Evolutionary conservation across 371 early-diverging fungal genomes (phyloP).

Genomic region (Capniomyces stellatus): DNA sequence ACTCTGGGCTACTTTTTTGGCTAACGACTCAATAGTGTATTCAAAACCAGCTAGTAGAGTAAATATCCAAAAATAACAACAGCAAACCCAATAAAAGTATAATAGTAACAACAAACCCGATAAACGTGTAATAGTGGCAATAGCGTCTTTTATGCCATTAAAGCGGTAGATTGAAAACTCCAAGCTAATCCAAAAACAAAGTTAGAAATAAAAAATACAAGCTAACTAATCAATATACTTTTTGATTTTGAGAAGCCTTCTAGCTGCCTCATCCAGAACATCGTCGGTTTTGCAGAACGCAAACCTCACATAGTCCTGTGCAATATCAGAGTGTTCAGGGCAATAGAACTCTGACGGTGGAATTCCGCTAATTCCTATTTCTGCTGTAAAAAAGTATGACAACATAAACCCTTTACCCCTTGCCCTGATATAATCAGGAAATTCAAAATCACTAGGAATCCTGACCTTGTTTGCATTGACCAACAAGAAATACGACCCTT

Average conservation of each 20-base stretch:
- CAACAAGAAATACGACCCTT: slow-evolving; percentile 86
- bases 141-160: no score
- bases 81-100: no score
- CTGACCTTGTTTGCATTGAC: slow-evolving; percentile 56
- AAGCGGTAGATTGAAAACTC: no score
- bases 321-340: slow-evolving; percentile 43
- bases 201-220: no score
- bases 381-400: slow-evolving; percentile 72
- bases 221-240: slow-evolving; percentile 15
- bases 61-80: no score
- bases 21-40: no score
- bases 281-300: slow-evolving; percentile 88
- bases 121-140: no score
- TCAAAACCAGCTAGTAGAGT: no score
- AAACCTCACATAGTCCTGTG: slow-evolving; percentile 65
- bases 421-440: slow-evolving; percentile 40
- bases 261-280: slow-evolving; percentile 55
- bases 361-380: slow-evolving; percentile 81
- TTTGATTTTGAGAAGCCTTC: slow-evolving; percentile 44
- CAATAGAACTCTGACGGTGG: slow-evolving; percentile 85
- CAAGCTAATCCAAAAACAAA: no score
- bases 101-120: no score
- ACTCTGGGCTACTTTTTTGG: no score
- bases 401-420: slow-evolving; percentile 58
- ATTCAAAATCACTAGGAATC: slow-evolving; percentile 40